phyloP scores from a whole-genome alignment of 2,329 filamentous ascomycete species.

The Clonostachys rosea region DNA sequence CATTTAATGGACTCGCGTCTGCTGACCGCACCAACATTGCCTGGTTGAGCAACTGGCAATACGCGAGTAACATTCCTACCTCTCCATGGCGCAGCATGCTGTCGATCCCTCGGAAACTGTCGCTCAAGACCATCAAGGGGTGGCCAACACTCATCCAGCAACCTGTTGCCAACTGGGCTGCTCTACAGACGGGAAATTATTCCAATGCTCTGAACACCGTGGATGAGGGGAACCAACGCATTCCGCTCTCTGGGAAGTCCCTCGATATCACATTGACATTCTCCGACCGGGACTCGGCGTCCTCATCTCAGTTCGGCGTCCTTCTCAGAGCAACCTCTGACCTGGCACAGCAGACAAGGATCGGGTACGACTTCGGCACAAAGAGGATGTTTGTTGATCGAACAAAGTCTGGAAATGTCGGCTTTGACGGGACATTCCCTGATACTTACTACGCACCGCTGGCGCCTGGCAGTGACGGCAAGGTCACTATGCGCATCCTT shows the following conservation, averaged over 20 bases:
- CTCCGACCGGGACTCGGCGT: not conserved
- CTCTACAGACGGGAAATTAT: not conserved
- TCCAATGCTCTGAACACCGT: not conserved
- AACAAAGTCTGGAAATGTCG: not conserved
- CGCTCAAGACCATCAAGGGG: not conserved
- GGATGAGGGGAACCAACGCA: not conserved
- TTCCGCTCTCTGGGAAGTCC: not conserved
- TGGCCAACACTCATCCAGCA: constrained; percentile 1
- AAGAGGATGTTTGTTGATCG: constrained; percentile 1
- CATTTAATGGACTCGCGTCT: not conserved
- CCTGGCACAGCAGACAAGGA: not conserved
- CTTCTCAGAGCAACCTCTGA: constrained; percentile 1
- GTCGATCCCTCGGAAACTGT: constrained; percentile 1
- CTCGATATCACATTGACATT: constrained; percentile 1
- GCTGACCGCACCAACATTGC: constrained; percentile 1
- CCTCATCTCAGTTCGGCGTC: constrained; percentile 1
- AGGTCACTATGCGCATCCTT: constrained; percentile 1
- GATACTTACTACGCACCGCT: constrained; percentile 2
- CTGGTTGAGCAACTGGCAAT: constrained; percentile 4
- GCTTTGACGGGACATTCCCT: constrained; percentile 1
- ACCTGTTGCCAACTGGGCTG: not conserved
- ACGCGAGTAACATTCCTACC: not conserved
- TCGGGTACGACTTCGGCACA: constrained; percentile 1
- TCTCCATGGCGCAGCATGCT: constrained; percentile 2
- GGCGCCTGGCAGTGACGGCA: not conserved